Conservation (phyloP, 1,284 basidiomycete species). For the Ceratobasidium sp. region DNA sequence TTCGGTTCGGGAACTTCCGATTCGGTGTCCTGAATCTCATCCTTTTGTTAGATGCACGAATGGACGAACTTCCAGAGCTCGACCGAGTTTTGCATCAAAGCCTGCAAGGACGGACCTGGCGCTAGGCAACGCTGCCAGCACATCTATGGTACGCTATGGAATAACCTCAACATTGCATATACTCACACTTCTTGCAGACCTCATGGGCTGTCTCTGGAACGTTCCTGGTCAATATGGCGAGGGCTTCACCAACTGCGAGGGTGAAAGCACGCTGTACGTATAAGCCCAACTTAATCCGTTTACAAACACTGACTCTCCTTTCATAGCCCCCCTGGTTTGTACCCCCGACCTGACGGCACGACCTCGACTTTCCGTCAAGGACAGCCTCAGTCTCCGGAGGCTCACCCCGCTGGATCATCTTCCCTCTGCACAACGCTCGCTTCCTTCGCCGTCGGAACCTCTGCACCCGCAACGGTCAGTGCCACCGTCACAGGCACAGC, state of each 20-base stretch:
- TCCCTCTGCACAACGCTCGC: constrained; percentile 39
- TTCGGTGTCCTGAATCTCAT: too few species aligned
- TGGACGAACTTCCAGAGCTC: constrained; percentile 52
- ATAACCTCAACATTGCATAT: constrained; percentile 50
- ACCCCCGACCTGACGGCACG: constrained; percentile 40
- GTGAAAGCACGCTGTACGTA: constrained; percentile 44
- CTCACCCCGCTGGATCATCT: constrained; percentile 43
- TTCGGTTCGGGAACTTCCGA: too few species aligned
- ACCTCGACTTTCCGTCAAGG: constrained; percentile 48
- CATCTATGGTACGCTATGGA: constrained; percentile 50
- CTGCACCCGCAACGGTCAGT: neutral
- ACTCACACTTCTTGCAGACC: constrained; percentile 54
- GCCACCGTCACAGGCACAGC: neutral
- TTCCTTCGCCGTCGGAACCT: constrained; percentile 35
- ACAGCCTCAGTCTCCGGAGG: constrained; percentile 43
- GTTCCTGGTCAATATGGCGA: constrained; percentile 47
- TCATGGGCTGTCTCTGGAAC: constrained; percentile 47
- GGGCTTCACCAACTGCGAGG: constrained; percentile 51
- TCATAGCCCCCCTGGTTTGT: constrained; percentile 45
- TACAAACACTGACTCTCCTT: too few species aligned
- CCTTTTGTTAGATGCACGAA: constrained; percentile 55
- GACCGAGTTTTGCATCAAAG: constrained; percentile 54
- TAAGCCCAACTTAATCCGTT: too few species aligned
- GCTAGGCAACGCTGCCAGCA: constrained; percentile 49
- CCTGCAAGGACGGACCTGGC: constrained; percentile 53